Evolutionary conservation across 179 eudicot genomes (phyloP).

Genomic region (Gypsophila paniculata): DNA sequence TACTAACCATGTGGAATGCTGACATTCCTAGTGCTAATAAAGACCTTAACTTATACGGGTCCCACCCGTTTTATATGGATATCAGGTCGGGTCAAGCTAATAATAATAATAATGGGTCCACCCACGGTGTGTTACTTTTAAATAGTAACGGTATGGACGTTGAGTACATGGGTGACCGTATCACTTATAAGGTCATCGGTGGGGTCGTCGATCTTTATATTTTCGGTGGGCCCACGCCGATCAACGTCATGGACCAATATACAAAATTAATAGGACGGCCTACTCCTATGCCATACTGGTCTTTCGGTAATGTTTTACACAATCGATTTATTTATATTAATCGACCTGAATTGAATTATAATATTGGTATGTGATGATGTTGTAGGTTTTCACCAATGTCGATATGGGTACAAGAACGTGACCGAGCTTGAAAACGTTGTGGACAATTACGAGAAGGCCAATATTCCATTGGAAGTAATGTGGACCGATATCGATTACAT

Average conservation of each 20-base stretch:
- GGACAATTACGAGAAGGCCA: constrained; percentile 45
- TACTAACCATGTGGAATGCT: constrained; percentile 65
- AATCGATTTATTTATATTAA: neutral
- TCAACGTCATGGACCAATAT: constrained; percentile 51
- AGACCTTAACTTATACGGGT: constrained; percentile 63
- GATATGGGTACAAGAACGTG: constrained; percentile 57
- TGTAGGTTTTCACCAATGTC: constrained; percentile 72
- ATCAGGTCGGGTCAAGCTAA: constrained; percentile 40
- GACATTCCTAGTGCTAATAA: constrained; percentile 41
- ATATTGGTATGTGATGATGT: too few relatives aligned
- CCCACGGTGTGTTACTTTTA: constrained; percentile 61
- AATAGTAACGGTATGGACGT: constrained; percentile 78
- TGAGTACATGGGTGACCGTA: constrained; percentile 47
- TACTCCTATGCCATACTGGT: constrained; percentile 62
- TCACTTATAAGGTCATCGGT: constrained; percentile 70
- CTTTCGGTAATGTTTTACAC: constrained; percentile 44
- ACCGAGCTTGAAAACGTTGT: constrained; percentile 54
- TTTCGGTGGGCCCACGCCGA: constrained; percentile 53
- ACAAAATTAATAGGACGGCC: constrained; percentile 20
- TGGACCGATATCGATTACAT: constrained; percentile 82
- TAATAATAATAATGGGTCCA: constrained; percentile 22
- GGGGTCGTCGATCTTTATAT: constrained; percentile 59
- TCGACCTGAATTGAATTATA: too few relatives aligned
- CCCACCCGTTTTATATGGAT: constrained; percentile 83
- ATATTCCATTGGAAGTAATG: constrained; percentile 68